These are phyloP conservation scores for Dryas drummondii DNA, from an alignment of 306 rosid genomes.

Conservation along the genomic window DNA sequence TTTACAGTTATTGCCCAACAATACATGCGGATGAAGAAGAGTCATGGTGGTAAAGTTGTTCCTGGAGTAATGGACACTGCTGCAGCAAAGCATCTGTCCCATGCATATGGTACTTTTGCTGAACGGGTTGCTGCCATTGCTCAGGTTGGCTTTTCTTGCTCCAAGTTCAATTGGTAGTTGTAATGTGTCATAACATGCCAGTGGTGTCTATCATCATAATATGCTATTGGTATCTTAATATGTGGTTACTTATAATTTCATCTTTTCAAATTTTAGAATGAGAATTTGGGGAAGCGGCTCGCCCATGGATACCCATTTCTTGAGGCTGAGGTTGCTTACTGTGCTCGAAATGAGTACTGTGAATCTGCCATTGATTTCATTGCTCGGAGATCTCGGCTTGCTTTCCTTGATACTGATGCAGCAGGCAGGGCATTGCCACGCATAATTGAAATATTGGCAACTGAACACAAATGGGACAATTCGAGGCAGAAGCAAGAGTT, in stretches of 20 bases:
- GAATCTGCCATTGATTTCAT: slow-evolving; percentile 95
- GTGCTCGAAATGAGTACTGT: slow-evolving; percentile 95
- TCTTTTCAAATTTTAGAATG: slow-evolving; percentile 52
- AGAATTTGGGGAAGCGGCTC: slow-evolving; percentile 85
- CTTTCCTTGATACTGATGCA: slow-evolving; percentile 96
- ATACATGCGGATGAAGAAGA: slow-evolving; percentile 81
- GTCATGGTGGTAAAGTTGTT: slow-evolving; percentile 71
- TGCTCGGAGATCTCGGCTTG: slow-evolving; percentile 92
- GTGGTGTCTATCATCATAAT: background rate
- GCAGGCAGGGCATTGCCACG: slow-evolving; percentile 88
- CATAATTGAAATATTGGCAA: slow-evolving; percentile 73
- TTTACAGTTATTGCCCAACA: slow-evolving; percentile 94
- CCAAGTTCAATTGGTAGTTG: background rate
- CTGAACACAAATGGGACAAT: slow-evolving; percentile 83
- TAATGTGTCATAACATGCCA: background rate
- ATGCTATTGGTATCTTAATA: too few relatives aligned
- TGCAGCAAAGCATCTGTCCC: slow-evolving; percentile 85
- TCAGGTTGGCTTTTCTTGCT: slow-evolving; percentile 64
- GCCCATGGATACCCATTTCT: slow-evolving; percentile 94
- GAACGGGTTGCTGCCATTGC: slow-evolving; percentile 92
- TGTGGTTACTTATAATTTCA: slow-evolving; percentile 7
- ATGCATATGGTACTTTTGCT: slow-evolving; percentile 78
- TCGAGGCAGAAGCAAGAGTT: slow-evolving; percentile 73
- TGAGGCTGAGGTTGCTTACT: slow-evolving; percentile 98
- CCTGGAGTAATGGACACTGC: slow-evolving; percentile 92